Evolutionary conservation across 331 rosid genomes (phyloP).

Genomic region (Malus hybrid): DNA sequence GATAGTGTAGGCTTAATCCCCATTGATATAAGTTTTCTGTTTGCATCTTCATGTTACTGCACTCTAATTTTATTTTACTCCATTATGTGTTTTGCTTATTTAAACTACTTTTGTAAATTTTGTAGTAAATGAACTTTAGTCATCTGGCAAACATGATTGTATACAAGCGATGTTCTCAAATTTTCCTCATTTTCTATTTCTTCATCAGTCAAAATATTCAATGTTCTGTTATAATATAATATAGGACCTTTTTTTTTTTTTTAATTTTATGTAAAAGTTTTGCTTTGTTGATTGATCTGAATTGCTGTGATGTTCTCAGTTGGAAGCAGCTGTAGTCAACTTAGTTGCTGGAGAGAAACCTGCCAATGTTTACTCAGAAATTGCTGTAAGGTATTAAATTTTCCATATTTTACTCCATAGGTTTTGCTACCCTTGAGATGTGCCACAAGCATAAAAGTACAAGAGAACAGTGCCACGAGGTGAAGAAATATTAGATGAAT

Average conservation of each 20-base stretch:
- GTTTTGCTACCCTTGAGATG: background rate
- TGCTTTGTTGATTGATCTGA: conserved; percentile 17
- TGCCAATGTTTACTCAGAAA: conserved; percentile 82
- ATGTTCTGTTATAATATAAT: background rate
- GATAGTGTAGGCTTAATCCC: conserved; percentile 38
- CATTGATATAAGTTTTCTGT: background rate
- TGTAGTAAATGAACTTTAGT: background rate
- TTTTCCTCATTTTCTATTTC: background rate
- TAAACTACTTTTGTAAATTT: background rate
- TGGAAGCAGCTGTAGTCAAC: conserved; percentile 89
- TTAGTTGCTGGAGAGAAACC: conserved; percentile 69
- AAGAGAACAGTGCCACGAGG: background rate
- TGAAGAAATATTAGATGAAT: background rate
- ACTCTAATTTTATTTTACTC: background rate
- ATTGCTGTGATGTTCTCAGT: conserved; percentile 30
- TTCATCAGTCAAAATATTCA: background rate
- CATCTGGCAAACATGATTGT: background rate
- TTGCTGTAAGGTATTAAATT: conserved; percentile 50
- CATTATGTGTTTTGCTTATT: background rate
- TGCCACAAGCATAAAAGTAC: background rate
- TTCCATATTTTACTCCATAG: background rate
- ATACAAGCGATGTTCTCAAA: background rate
- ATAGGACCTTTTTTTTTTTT: background rate
- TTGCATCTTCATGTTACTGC: background rate
- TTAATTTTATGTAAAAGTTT: background rate